Conservation (phyloP, 805 yeast species). For the Candida taoyuanica region DNA sequence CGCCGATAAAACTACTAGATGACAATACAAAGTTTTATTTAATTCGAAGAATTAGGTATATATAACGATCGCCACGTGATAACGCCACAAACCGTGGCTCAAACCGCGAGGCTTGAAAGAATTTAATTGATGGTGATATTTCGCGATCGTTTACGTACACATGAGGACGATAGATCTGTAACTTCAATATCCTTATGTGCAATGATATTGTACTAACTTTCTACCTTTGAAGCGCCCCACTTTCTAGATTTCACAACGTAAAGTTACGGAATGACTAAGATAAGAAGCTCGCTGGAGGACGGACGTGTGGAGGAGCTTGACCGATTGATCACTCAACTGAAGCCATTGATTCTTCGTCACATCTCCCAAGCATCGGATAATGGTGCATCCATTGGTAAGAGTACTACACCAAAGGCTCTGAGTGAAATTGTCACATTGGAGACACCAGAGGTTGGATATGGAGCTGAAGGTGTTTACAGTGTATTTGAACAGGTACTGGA, state of each 20-base stretch:
- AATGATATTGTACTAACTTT: not conserved
- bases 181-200: too few relatives aligned
- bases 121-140: too few relatives aligned
- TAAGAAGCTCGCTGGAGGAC: constrained; percentile 35
- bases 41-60: too few relatives aligned
- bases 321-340: constrained; percentile 43
- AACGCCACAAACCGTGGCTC: too few relatives aligned
- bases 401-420: constrained; percentile 47
- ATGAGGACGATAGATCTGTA: too few relatives aligned
- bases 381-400: constrained; percentile 45
- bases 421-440: constrained; percentile 32
- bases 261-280: constrained; percentile 23
- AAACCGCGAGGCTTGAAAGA: too few relatives aligned
- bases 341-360: constrained; percentile 48
- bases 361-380: constrained; percentile 45
- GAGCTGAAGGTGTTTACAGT: constrained; percentile 39
- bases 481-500: constrained; percentile 53
- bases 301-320: constrained; percentile 56
- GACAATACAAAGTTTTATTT: too few relatives aligned
- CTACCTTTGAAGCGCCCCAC: not conserved
- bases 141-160: too few relatives aligned
- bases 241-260: not conserved
- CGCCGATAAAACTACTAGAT: too few relatives aligned
- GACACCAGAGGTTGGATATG: constrained; percentile 35
- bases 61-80: too few relatives aligned